A percentile compares a stretch with the other conserved stretches of the same genome.
These are phyloP conservation scores for Aspergillus sp. DNA, from an alignment of 2,329 filamentous ascomycete genomes.

Conservation along the genomic window DNA sequence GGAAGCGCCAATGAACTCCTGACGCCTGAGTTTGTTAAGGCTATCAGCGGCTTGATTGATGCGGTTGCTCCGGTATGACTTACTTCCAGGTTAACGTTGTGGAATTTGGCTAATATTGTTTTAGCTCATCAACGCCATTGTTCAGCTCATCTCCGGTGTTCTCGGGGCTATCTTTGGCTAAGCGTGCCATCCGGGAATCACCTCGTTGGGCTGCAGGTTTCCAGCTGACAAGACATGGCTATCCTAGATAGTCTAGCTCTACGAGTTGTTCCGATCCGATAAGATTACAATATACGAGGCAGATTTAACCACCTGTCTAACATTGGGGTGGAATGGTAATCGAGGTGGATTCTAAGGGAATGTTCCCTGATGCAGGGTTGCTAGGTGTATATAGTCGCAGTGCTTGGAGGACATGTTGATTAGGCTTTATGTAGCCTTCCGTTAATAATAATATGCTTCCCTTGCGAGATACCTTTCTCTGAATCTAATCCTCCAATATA, in stretches of 20 bases:
- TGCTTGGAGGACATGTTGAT: not conserved
- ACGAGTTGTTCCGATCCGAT: not conserved
- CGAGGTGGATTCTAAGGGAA: not conserved
- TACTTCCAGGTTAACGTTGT: not conserved
- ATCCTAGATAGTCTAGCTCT: not conserved
- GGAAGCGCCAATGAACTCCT: not conserved
- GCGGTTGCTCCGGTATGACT: slow-evolving; percentile 4
- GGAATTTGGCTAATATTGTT: not conserved
- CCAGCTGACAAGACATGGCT: not conserved
- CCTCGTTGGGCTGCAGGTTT: not conserved
- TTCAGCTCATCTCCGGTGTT: not conserved
- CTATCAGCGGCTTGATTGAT: not conserved
- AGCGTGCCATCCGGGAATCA: not conserved
- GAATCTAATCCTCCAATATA: no score
- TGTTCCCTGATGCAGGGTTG: not conserved
- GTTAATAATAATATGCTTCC: slow-evolving; percentile 4
- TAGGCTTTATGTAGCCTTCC: not conserved
- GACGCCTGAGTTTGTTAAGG: not conserved
- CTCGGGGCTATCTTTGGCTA: not conserved
- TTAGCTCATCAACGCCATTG: not conserved
- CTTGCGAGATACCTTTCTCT: not conserved
- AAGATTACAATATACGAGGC: not conserved
- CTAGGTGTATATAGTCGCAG: slow-evolving; percentile 3
- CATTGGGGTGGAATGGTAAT: not conserved
- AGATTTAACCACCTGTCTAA: not conserved